These are phyloP conservation scores for Mallotus nudiflorus DNA, from an alignment of 345 rosid species.

Conservation along the genomic window DNA sequence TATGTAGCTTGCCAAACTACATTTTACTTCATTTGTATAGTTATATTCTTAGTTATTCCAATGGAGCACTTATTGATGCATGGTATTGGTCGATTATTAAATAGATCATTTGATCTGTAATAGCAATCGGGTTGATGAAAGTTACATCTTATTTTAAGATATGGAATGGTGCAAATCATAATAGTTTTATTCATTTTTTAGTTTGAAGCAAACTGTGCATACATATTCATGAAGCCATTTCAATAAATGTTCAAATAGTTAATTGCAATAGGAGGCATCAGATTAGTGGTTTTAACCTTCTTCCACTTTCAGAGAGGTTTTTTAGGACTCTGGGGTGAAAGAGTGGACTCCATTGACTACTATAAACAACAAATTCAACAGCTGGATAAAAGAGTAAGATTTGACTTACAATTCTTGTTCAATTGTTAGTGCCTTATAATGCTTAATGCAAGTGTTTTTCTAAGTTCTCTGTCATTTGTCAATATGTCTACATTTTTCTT, in stretches of 20 bases:
- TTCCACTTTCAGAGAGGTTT: conserved; percentile 66
- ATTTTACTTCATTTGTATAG: not conserved
- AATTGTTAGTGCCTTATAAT: not conserved
- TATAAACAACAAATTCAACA: conserved; percentile 61
- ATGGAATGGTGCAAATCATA: not conserved
- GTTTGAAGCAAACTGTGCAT: not conserved
- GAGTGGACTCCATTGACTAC: conserved; percentile 81
- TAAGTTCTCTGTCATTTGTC: not conserved
- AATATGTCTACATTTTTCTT: not conserved
- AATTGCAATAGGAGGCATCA: not conserved
- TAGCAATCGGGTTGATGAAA: not conserved
- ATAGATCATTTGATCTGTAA: not conserved
- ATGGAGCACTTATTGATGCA: not conserved
- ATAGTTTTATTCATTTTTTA: not conserved
- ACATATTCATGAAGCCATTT: not conserved
- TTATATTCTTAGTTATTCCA: not conserved
- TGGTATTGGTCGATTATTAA: not conserved
- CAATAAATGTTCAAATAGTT: not conserved
- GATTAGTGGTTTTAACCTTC: conserved; percentile 19
- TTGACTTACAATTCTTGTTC: conserved; percentile 7
- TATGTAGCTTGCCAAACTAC: not conserved
- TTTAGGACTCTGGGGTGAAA: conserved; percentile 77
- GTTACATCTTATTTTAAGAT: not conserved
- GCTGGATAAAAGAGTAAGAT: conserved; percentile 60
- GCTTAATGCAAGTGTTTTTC: not conserved